Conservation (phyloP, 805 yeast species). For the Cyberlindnera maclurae region DNA sequence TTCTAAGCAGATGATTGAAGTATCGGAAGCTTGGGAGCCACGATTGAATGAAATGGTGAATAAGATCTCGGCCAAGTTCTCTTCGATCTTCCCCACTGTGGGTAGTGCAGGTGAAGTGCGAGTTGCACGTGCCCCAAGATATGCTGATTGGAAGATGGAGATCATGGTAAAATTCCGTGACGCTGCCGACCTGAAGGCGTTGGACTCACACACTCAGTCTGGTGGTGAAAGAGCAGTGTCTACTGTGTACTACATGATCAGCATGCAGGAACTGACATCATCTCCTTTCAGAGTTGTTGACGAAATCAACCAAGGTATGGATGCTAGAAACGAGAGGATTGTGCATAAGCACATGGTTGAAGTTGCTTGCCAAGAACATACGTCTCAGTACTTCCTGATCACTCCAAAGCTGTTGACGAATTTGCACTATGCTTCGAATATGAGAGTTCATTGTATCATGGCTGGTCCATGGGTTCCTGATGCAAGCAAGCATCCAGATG, state of each 20-base stretch:
- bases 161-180: constrained; percentile 84
- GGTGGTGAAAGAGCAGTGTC: constrained; percentile 98
- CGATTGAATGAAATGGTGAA: constrained; percentile 45
- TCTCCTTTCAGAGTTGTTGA: constrained; percentile 95
- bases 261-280: constrained; percentile 78
- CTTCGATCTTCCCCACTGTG: constrained; percentile 58
- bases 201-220: constrained; percentile 86
- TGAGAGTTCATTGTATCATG: constrained; percentile 82
- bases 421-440: constrained; percentile 65
- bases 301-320: constrained; percentile 99
- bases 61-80: constrained; percentile 57
- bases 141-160: constrained; percentile 73
- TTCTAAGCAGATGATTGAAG: constrained; percentile 29
- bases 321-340: constrained; percentile 79
- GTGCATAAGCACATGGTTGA: constrained; percentile 83
- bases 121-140: constrained; percentile 46
- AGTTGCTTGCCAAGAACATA: constrained; percentile 63
- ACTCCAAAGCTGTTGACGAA: constrained; percentile 87
- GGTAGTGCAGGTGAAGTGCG: constrained; percentile 84
- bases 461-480: constrained; percentile 45
- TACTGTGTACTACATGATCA: constrained; percentile 82
- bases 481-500: constrained; percentile 26
- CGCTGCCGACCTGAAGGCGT: constrained; percentile 55
- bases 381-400: constrained; percentile 82
- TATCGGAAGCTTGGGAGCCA: constrained; percentile 52